Evolutionary conservation across 768 basidiomycete genomes (phyloP), one percentile per base, ranked within the genome.

Genomic region (Boletellus ananiceps): DNA sequence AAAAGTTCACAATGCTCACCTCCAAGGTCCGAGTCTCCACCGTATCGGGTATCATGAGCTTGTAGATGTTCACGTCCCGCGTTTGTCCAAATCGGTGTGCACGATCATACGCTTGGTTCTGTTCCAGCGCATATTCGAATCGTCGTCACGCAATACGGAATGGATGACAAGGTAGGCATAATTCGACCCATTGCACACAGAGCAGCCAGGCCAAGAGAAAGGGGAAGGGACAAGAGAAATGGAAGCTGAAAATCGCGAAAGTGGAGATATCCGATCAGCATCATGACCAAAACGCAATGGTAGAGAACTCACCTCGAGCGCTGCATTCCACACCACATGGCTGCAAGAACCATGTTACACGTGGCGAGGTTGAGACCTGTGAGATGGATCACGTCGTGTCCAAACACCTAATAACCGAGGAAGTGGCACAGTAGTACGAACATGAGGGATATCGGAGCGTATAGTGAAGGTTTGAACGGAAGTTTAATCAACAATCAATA

Each of bases 311-410:
- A 87, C 86, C 69, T 90, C 88, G 4, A 90, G 74, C 0, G 88
- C 89, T 9, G 90, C 88, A 64, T 92, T 88, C 92, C n/a, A n/a
- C 94, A 97, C 93, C 94, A 97, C 51, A 93, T 70, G 64, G 96
- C 95, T 47, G 91, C 80, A 3, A 97, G 77, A 57, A 97, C 87
- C 34, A 97, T 91, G 65, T 93, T 95, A 69, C 94, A 97, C 33
- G 83, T 84, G 0, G 92, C 93, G 59, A 97, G 64, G 63, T 97
- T 96, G 39, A 97, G 79, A 39, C 93, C 92, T 83, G 55, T 18
- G 49, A 38, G 45, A 53, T n/a, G 15, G 51, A 49, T 38, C 34
- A 40, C 19, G 25, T 38, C 52, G 47, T 37, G 31, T 49, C 14
- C 48, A 11, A 13, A 25, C 16, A 34, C 38, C 44, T 31, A 16